Evolutionary conservation across 1,284 basidiomycete genomes (phyloP).

Genomic region (Austropuccinia psidii): DNA sequence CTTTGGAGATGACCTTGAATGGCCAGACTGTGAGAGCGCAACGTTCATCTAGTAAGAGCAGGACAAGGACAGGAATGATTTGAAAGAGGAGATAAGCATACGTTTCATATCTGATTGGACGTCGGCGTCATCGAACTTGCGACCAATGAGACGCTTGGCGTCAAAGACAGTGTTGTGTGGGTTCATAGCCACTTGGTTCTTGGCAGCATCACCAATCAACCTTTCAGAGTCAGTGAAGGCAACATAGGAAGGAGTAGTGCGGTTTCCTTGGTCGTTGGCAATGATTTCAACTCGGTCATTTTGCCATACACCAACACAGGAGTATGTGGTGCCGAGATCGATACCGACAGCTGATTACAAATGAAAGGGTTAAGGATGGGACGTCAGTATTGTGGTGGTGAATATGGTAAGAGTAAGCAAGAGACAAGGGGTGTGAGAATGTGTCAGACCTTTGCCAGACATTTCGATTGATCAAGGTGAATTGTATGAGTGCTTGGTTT

Average conservation of each 20-base stretch:
- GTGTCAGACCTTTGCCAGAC: too few species aligned
- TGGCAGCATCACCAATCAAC: constrained; percentile 89
- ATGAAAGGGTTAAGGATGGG: background rate
- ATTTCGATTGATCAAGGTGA: too few species aligned
- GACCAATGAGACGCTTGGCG: constrained; percentile 81
- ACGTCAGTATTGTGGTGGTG: background rate
- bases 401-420: too few species aligned
- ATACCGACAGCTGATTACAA: constrained; percentile 46
- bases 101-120: constrained; percentile 89
- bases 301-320: constrained; percentile 93
- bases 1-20: constrained; percentile 75
- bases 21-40: constrained; percentile 53
- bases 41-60: background rate
- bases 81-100: background rate
- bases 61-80: background rate
- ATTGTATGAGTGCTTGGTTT: too few species aligned
- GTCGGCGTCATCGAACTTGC: constrained; percentile 73
- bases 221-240: constrained; percentile 88
- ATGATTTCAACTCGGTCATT: constrained; percentile 99
- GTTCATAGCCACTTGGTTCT: constrained; percentile 72
- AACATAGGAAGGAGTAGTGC: constrained; percentile 89
- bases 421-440: too few species aligned
- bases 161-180: constrained; percentile 63
- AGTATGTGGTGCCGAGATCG: constrained; percentile 51
- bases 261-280: constrained; percentile 82